phyloP scores from a whole-genome alignment of 768 basidiomycete genomes.

The Chalciporus piperatus region DNA sequence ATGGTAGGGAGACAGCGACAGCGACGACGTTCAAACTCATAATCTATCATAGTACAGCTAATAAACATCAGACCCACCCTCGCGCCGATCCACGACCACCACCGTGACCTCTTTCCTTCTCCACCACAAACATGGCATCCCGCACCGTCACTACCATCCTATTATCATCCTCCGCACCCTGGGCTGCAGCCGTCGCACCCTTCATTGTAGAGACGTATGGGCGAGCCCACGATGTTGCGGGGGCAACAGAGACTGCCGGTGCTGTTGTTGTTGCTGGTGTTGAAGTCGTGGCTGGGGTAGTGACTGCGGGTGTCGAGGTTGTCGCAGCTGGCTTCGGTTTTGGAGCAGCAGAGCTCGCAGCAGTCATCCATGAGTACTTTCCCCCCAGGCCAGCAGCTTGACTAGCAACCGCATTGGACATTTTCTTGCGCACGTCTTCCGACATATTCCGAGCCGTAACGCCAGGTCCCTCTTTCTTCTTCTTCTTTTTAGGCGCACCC shows the following conservation, averaged over 20 bases:
- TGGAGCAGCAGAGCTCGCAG: conserved; percentile 47
- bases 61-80: conserved; percentile 50
- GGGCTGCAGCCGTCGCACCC: conserved; percentile 27
- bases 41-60: background rate
- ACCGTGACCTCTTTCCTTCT: conserved; percentile 80
- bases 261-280: conserved; percentile 32
- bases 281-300: conserved; percentile 24
- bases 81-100: conserved; percentile 74
- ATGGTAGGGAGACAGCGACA: background rate
- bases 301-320: conserved; percentile 30
- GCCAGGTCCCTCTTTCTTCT: conserved; percentile 81
- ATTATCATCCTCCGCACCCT: conserved; percentile 52
- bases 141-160: conserved; percentile 63
- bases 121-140: conserved; percentile 85
- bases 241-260: conserved; percentile 27
- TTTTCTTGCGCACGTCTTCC: conserved; percentile 87
- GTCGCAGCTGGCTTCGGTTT: conserved; percentile 36
- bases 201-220: conserved; percentile 63
- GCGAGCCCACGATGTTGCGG: conserved; percentile 50
- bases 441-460: conserved; percentile 88
- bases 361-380: conserved; percentile 88
- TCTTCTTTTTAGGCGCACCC: conserved; percentile 69
- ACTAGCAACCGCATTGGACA: conserved; percentile 86
- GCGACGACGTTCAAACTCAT: background rate
- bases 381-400: conserved; percentile 84